Conservation (phyloP, 1,284 basidiomycete species). For the Polyporus tsugae region DNA sequence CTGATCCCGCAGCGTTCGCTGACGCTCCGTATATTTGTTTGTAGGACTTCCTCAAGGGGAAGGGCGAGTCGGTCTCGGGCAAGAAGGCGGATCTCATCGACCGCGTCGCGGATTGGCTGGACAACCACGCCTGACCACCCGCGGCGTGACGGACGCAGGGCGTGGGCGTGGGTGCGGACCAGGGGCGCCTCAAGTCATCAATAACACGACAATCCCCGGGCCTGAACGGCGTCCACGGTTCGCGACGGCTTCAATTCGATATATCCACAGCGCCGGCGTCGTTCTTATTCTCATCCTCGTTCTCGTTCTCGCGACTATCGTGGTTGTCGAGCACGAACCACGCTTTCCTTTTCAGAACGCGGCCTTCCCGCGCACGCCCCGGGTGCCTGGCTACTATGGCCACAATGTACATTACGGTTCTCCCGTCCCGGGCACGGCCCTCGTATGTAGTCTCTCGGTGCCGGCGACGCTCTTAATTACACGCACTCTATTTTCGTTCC, state of each 20-base stretch:
- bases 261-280: background rate
- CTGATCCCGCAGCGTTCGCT: conserved; percentile 25
- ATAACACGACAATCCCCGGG: background rate
- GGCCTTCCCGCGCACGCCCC: conserved; percentile 25
- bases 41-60: conserved; percentile 75
- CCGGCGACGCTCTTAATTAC: conserved; percentile 17
- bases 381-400: conserved; percentile 32
- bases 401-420: conserved; percentile 24
- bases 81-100: conserved; percentile 77
- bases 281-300: background rate
- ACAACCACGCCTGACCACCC: conserved; percentile 44
- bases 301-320: conserved; percentile 32
- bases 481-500: conserved; percentile 13
- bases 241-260: background rate
- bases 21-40: conserved; percentile 13
- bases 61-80: conserved; percentile 65
- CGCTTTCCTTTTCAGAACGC: conserved; percentile 23
- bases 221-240: conserved; percentile 5
- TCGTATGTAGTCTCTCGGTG: conserved; percentile 25
- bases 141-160: background rate
- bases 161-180: background rate
- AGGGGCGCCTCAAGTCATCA: conserved; percentile 6
- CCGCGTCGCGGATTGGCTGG: conserved; percentile 67
- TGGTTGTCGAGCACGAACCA: conserved; percentile 17
- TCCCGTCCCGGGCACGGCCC: conserved; percentile 12